Evolutionary conservation across 2,329 filamentous ascomycete species (phyloP).

Genomic region (Onygenales sp.): DNA sequence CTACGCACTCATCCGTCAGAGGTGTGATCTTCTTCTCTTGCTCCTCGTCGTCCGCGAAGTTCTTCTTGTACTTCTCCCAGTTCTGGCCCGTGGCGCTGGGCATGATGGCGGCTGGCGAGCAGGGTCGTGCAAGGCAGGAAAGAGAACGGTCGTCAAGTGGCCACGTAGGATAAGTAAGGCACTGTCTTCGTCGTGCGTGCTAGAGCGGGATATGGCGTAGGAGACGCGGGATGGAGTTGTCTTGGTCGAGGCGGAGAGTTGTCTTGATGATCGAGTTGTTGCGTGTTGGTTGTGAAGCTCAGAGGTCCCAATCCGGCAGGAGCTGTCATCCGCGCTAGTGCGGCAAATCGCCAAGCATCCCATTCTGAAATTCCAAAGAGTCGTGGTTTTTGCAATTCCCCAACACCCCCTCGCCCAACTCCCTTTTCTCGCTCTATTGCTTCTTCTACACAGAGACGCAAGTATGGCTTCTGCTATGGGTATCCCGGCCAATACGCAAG

Average conservation of each 20-base stretch:
- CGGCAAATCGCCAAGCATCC: constrained; percentile 2
- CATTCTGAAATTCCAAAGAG: background rate
- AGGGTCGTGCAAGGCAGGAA: constrained; percentile 8
- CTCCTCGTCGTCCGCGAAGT: constrained; percentile 89
- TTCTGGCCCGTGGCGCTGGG: constrained; percentile 85
- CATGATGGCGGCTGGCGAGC: constrained; percentile 45
- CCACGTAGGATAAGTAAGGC: background rate
- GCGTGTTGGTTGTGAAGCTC: background rate
- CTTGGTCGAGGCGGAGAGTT: background rate
- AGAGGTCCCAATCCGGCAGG: background rate
- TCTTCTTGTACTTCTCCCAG: constrained; percentile 99
- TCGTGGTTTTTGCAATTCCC: constrained; percentile 2
- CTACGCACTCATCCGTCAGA: constrained; percentile 80
- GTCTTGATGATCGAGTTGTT: background rate
- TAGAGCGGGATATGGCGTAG: background rate
- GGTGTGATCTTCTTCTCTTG: constrained; percentile 99
- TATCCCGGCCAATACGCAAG: constrained; percentile 42
- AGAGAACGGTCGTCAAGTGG: background rate
- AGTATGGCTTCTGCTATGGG: constrained; percentile 42
- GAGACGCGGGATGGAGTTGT: background rate
- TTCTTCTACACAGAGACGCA: constrained; percentile 22
- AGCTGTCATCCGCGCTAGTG: constrained; percentile 4
- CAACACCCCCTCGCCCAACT: constrained; percentile 15
- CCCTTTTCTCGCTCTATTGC: constrained; percentile 16
- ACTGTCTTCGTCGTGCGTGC: background rate